These are phyloP conservation scores for Davidsoniella australis DNA, from an alignment of 2,329 filamentous ascomycete genomes.

Conservation along the genomic window DNA sequence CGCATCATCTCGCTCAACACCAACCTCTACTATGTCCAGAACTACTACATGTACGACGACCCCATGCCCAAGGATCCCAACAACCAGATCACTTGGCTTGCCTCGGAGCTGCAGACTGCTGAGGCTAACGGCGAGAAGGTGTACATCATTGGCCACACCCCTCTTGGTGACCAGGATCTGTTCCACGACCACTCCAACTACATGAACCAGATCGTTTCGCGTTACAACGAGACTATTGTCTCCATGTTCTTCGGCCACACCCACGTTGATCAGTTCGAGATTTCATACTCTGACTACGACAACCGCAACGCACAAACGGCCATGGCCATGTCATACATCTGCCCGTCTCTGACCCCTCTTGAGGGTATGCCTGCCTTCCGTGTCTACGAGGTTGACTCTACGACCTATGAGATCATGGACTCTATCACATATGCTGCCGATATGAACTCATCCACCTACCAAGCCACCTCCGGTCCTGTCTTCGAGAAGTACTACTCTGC, in stretches of 20 bases:
- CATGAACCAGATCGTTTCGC: conserved; percentile 34
- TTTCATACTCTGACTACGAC: conserved; percentile 34
- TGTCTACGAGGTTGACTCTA: conserved; percentile 39
- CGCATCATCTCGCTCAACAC: conserved; percentile 43
- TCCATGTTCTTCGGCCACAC: conserved; percentile 42
- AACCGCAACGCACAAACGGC: conserved; percentile 26
- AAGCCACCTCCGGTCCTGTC: conserved; percentile 25
- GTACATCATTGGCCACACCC: conserved; percentile 41
- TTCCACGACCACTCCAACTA: conserved; percentile 35
- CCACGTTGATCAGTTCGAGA: conserved; percentile 37
- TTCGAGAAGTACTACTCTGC: conserved; percentile 41
- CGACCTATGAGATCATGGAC: conserved; percentile 38
- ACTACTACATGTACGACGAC: conserved; percentile 37
- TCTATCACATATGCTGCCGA: conserved; percentile 36
- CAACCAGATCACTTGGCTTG: conserved; percentile 35
- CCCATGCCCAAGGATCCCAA: conserved; percentile 33
- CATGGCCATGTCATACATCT: conserved; percentile 34
- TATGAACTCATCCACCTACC: conserved; percentile 27
- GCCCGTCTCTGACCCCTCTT: conserved; percentile 35
- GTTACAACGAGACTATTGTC: conserved; percentile 36
- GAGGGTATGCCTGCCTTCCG: conserved; percentile 39
- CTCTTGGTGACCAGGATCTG: conserved; percentile 31
- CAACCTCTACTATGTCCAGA: conserved; percentile 40
- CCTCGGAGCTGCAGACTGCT: conserved; percentile 33
- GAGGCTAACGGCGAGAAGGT: conserved; percentile 34